phyloP scores from a whole-genome alignment of 495 filamentous ascomycete genomes.

The Lasiosphaeria hispida region DNA sequence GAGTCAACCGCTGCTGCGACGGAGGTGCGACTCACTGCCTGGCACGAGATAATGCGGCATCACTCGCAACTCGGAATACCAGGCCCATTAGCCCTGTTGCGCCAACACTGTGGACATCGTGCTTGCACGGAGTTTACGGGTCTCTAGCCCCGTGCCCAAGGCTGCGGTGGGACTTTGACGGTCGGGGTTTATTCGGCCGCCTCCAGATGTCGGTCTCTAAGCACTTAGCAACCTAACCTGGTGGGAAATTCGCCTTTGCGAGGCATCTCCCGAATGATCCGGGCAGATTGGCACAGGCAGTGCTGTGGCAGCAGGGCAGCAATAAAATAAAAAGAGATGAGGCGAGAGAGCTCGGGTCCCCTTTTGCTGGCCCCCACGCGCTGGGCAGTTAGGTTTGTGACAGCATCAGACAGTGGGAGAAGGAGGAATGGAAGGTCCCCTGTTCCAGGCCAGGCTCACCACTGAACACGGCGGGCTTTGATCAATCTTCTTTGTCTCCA shows the following conservation, averaged over 20 bases:
- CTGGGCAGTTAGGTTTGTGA: not conserved
- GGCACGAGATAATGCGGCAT: not conserved
- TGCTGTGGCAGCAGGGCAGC: not conserved
- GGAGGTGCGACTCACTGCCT: not conserved
- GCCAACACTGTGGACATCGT: not conserved
- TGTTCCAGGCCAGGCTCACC: not conserved
- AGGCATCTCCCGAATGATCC: conserved; percentile 13
- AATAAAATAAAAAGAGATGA: too few species aligned
- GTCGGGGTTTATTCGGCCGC: conserved; percentile 12
- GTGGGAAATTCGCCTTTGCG: conserved; percentile 1
- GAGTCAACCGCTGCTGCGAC: conserved; percentile 3
- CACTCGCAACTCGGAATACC: not conserved
- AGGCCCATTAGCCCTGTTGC: not conserved
- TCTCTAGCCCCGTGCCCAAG: conserved; percentile 7
- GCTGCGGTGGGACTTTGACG: conserved; percentile 21
- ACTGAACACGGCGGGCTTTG: not conserved
- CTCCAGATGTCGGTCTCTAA: not conserved
- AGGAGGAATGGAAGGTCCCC: too few species aligned
- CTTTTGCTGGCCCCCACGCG: not conserved
- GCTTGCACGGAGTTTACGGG: not conserved
- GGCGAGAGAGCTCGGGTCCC: too few species aligned
- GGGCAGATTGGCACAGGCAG: conserved; percentile 10
- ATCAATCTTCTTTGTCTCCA: not conserved
- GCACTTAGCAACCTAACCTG: not conserved
- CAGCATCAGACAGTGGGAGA: too few species aligned